Evolutionary conservation across 257 asterid species (phyloP).

Genomic region (Gentiana dahurica): DNA sequence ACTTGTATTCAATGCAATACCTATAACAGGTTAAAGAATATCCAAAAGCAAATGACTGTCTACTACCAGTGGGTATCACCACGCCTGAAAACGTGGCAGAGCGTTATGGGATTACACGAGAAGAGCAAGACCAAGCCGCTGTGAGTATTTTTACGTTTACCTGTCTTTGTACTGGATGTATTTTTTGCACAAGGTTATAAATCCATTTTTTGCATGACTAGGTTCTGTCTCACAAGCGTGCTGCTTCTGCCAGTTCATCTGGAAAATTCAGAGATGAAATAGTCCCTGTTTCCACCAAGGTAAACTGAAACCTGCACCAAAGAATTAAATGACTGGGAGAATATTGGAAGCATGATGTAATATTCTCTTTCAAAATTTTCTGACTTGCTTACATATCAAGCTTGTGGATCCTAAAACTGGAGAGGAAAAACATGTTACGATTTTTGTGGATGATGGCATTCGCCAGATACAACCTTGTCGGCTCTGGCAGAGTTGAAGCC

Average conservation of each 20-base stretch:
- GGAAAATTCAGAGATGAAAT: slow-evolving; percentile 91
- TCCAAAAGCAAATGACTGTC: slow-evolving; percentile 75
- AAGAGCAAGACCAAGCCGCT: slow-evolving; percentile 92
- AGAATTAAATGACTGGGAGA: not conserved
- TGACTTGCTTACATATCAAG: slow-evolving; percentile 24
- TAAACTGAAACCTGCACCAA: slow-evolving; percentile 12
- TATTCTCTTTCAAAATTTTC: not conserved
- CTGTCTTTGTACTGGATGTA: not conserved
- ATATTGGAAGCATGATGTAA: not conserved
- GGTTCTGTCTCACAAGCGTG: slow-evolving; percentile 83
- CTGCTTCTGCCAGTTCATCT: slow-evolving; percentile 75
- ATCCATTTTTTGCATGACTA: slow-evolving; percentile 12
- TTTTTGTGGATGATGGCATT: slow-evolving; percentile 79
- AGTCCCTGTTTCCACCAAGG: slow-evolving; percentile 80
- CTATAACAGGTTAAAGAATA: slow-evolving; percentile 41
- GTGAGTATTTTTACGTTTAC: slow-evolving; percentile 28
- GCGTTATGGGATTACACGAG: slow-evolving; percentile 72
- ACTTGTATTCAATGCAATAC: not conserved
- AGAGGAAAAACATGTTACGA: slow-evolving; percentile 47
- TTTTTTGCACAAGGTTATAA: not conserved
- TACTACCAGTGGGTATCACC: slow-evolving; percentile 87
- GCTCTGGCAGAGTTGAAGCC: slow-evolving; percentile 82
- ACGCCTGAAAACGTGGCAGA: slow-evolving; percentile 79
- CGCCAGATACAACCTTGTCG: slow-evolving; percentile 53
- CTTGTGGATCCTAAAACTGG: slow-evolving; percentile 63